Base-by-base conservation (phyloP, 2,329 filamentous ascomycete genomes). In the Lecanicillium sp. region DNA sequence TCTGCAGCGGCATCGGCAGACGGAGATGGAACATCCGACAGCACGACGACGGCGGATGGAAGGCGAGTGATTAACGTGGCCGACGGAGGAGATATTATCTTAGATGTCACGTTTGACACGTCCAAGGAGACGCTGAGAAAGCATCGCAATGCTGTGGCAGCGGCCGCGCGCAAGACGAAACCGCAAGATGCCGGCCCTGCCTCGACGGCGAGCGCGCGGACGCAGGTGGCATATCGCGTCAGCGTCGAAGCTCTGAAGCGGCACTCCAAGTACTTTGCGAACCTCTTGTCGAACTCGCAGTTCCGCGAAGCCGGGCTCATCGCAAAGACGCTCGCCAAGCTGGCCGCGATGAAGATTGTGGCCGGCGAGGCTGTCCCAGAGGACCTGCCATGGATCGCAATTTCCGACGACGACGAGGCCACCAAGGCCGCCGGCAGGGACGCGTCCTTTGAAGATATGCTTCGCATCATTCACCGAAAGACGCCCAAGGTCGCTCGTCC, bases 231-330 rank as follows among this genome's bases (percentile, higher is more conserved):
- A 11, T 87, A 81, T 51, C 71, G 82, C 18, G 81, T 84, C 31
- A 68, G 71, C 36, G 61, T 79, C 2, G 62, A 62, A 11, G 62
- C 62, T 1, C 64, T 88, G 25, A 74, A 69, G 57, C 65, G 66
- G 44, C 68, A 75, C 44, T 87, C 83, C 5, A 74, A 73, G 41
- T 88, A 87, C 57, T 88, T 88, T 55, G 69, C 69, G 40, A 77
- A 76, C 41, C 68, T 88, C 13, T 67, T 88, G 3, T 72, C 75
- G 9, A 74, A 80, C 44, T 66, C 66, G 3, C 65, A 75, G 40
- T 85, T 87, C 54, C 64, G 71, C 39, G 81, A 88, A 61, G 74
- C 75, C 7, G 66, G 68, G 34, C 56, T 68, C 27, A 65, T 87
- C 29, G 58, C 67, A 10, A 62, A 65, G 3, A 62, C 65, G 5